Conservation (phyloP, 164 flowering plant genomes). For the Tinospora cordifolia region DNA sequence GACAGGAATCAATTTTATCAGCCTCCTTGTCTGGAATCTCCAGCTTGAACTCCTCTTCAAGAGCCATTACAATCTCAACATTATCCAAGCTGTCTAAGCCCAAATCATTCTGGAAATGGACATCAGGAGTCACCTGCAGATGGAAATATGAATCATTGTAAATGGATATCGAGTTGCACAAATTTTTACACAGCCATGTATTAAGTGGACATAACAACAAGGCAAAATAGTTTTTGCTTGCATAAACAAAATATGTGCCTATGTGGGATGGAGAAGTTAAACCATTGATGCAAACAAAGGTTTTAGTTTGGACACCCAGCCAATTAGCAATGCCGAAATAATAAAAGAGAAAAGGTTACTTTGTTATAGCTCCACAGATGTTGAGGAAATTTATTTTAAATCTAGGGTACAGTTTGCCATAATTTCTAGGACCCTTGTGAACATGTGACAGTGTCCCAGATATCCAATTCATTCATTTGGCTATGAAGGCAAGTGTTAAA, state of each 20-base stretch:
- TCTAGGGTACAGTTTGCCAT: too few species aligned
- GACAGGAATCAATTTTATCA: constrained; percentile 74
- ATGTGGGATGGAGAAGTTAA: not conserved
- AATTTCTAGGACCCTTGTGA: too few species aligned
- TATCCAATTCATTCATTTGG: too few species aligned
- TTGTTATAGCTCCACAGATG: too few species aligned
- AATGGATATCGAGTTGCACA: not conserved
- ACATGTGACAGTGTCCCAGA: too few species aligned
- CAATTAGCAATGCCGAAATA: too few species aligned
- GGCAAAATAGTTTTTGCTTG: not conserved
- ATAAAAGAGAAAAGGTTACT: too few species aligned
- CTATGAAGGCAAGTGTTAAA: too few species aligned
- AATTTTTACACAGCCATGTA: not conserved
- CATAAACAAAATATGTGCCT: not conserved
- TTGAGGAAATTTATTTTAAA: too few species aligned
- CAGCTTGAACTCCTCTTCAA: constrained; percentile 88
- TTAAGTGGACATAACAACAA: not conserved
- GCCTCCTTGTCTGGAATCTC: constrained; percentile 92
- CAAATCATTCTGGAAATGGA: constrained; percentile 76
- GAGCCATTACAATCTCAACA: constrained; percentile 88
- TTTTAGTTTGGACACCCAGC: not conserved
- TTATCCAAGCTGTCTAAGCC: constrained; percentile 91
- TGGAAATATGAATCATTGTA: constrained; percentile 1
- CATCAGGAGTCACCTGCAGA: constrained; percentile 67
- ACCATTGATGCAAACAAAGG: too few species aligned